A percentile compares a stretch with the other conserved stretches of the same genome.
These are phyloP conservation scores for Sclerotinia glacialis DNA, from an alignment of 2,329 filamentous ascomycete genomes.

Conservation along the genomic window DNA sequence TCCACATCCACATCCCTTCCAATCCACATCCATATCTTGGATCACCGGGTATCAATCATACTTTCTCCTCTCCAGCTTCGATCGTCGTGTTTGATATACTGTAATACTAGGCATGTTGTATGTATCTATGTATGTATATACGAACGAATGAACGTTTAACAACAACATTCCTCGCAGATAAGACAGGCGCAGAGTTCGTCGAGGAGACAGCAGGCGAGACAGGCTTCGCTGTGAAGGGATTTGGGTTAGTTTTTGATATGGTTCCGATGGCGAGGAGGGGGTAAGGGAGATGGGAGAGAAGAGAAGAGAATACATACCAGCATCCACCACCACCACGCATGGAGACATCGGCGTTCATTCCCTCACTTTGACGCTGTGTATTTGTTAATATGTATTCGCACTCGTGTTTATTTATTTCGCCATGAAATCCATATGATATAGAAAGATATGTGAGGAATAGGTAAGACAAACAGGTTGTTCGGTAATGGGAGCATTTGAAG, in stretches of 20 bases:
- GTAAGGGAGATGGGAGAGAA: not conserved
- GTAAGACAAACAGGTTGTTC: conserved; percentile 21
- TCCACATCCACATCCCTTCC: not conserved
- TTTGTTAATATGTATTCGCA: not conserved
- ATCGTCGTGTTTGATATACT: not conserved
- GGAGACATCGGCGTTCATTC: conserved; percentile 15
- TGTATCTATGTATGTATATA: not conserved
- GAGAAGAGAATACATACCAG: conserved; percentile 2
- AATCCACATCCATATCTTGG: not conserved
- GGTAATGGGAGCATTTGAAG: conserved; percentile 15
- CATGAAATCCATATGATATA: too few relatives aligned
- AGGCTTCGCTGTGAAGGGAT: not conserved
- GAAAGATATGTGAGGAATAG: not conserved
- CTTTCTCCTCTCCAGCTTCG: not conserved
- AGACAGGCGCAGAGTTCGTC: conserved; percentile 17
- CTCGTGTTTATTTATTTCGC: not conserved
- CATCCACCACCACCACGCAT: conserved; percentile 20
- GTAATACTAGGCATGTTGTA: too few relatives aligned
- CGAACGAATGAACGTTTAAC: not conserved
- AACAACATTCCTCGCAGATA: conserved; percentile 20
- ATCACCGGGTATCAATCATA: conserved; percentile 8
- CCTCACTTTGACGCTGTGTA: conserved; percentile 19
- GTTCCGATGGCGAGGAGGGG: not conserved
- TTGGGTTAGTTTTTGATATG: not conserved
- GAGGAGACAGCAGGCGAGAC: conserved; percentile 21